These are phyloP conservation scores for Globisporangium emineosum DNA, from an alignment of 352 stramenopile genomes.

Conservation along the genomic window DNA sequence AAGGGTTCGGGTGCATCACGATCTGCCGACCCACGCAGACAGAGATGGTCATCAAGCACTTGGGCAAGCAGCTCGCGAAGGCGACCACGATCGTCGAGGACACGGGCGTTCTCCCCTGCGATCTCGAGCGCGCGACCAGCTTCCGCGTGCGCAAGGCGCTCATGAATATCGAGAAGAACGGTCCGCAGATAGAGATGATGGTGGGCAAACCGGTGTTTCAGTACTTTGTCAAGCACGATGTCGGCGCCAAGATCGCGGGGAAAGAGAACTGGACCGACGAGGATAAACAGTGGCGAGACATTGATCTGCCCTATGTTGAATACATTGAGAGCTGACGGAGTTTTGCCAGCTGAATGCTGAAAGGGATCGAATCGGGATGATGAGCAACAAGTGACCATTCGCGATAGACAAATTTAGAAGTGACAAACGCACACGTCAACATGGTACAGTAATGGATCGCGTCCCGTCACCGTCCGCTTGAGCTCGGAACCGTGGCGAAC, in stretches of 20 bases:
- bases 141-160: constrained; percentile 62
- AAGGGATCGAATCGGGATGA: too few relatives aligned
- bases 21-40: constrained; percentile 67
- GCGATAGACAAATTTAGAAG: too few relatives aligned
- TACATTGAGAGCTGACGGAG: constrained; percentile 67
- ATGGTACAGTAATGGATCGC: too few relatives aligned
- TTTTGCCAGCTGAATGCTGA: too few relatives aligned
- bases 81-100: constrained; percentile 70
- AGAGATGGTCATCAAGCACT: constrained; percentile 67
- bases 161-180: constrained; percentile 24
- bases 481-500: too few relatives aligned
- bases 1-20: constrained; percentile 69
- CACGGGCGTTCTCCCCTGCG: constrained; percentile 58
- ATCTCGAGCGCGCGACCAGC: constrained; percentile 64
- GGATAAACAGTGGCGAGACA: constrained; percentile 57
- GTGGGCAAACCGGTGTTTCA: constrained; percentile 61
- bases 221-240: constrained; percentile 57
- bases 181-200: constrained; percentile 58
- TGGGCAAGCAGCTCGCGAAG: constrained; percentile 56
- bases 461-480: too few relatives aligned
- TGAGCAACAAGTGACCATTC: too few relatives aligned
- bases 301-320: constrained; percentile 71
- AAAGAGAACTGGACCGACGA: constrained; percentile 57
- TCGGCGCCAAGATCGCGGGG: constrained; percentile 55
- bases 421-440: too few relatives aligned